Base-by-base conservation (phyloP, 2,329 filamentous ascomycete species). In the Calonectria pteridis region DNA sequence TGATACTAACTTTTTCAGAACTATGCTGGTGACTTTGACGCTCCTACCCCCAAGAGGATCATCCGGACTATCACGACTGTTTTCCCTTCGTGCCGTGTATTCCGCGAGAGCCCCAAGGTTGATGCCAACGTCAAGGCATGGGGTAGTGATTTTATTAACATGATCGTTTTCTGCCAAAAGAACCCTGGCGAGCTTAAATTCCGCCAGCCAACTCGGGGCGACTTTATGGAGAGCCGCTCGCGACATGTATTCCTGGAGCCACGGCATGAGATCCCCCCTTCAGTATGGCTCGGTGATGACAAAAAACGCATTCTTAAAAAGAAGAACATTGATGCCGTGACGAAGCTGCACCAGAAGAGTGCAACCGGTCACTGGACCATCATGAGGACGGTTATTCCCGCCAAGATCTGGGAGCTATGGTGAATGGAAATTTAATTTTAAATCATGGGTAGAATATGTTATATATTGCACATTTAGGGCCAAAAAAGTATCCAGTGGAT, bases 111-210 rank as follows among this genome's bases (percentile, higher is more conserved):
- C 31, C 88, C 91, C 5, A 85, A 87, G 3, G 86, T 90, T 6
- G 84, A 85, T 1, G 85, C 86, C 29, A 84, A 86, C 10, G 84
- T 91, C 28, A 86, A 87, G 43, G 82, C 86, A 51, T 84, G 87
- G 23, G 87, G 87, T 3, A 85, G 86, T 33, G 94, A 98, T 81
- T 98, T 98, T 83, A 95, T 95, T 82, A 99, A 99, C 87, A 95
- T 98, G 90, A 94, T 98, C 59, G 92, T 98, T 73, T 98, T 98
- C 87, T 99, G 97, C 88, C 92, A 91, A 72, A 96, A 95, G 85
- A 87, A 86, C 14, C 72, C 75, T 29, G 80, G 80, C 4, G 79
- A 85, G 0, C 85, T 95, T 46, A 86, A 82, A 0, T 98, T 98
- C 86, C 90, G 96, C 16, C 81, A 87, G 20, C 91, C 95, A 0